Base-by-base conservation (phyloP, 352 stramenopile genomes). In the Pythium aquatile region DNA sequence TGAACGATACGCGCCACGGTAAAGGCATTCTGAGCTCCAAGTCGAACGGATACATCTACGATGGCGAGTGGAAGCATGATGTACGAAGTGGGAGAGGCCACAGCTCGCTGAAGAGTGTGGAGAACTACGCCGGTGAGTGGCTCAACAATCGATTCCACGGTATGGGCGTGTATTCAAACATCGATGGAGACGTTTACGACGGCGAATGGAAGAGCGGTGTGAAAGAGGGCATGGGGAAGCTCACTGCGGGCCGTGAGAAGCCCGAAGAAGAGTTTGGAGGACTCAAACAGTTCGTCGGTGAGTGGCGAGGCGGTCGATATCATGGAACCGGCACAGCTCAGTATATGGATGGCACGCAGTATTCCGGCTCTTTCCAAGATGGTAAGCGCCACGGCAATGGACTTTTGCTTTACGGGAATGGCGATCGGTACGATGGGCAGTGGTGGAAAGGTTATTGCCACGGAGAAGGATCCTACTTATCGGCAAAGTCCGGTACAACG, bases 291-390 rank as follows among this genome's bases (percentile, higher is more conserved):
- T 91, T 88, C 55, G 73, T 82, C 33, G 87, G 83, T 8, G 85
- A 92, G 65, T 95, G 85, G 76, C 33, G 56, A 16, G 67, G 76
- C 32, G 76, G 78, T 2, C 76, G 74, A 17, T 89, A 90, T 46
- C 71, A 96, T 46, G 89, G 92, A 24, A 79, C 77, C 1, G 96
- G 96, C 6, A 97, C 82, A 0, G 87, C 90, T 7, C 68, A 90
- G 39, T 97, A 96, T 49, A 61, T 70, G 42, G 88, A 98, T 67
- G 91, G 88, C 26, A 88, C 90, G 54, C 73, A 97, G 33, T 98
- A 98, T 63, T 93, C 87, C 6, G 96, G 96, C 0, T 63, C 62
- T 1, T 98, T 88, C 35, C 64, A 83, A 4, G 72, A 89, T 49
- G 87, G 86, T 40, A 77, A 85, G 64, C 76, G 87, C 17, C 85